Percentiles rank a stretch among this genome's conserved stretches.
These are phyloP conservation scores for Phaeosphaeria sp. DNA, from an alignment of 2,329 filamentous ascomycete genomes.

Conservation along the genomic window DNA sequence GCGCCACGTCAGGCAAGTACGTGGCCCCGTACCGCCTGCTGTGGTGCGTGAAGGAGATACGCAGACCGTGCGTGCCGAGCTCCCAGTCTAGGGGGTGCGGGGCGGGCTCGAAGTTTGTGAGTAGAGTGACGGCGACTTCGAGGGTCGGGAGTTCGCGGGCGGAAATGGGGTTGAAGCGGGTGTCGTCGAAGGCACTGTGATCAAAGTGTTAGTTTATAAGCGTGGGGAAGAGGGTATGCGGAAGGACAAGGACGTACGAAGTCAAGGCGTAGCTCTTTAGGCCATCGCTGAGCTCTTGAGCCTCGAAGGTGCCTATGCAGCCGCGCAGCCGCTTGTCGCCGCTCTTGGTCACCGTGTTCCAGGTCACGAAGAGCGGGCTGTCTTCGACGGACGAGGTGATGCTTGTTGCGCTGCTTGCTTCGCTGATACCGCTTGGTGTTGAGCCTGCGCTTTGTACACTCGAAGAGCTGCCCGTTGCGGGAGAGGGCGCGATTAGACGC, in stretches of 20 bases:
- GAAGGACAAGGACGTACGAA: conserved; percentile 60
- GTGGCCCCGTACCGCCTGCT: conserved; percentile 80
- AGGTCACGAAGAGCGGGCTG: conserved; percentile 89
- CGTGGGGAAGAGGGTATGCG: background rate
- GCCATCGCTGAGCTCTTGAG: conserved; percentile 74
- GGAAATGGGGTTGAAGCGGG: conserved; percentile 66
- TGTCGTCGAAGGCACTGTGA: conserved; percentile 67
- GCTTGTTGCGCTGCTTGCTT: conserved; percentile 56
- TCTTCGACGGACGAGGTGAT: conserved; percentile 36
- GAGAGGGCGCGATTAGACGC: conserved; percentile 51
- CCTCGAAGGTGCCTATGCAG: conserved; percentile 94
- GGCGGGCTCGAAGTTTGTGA: conserved; percentile 83
- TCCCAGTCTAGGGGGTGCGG: conserved; percentile 81
- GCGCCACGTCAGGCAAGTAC: conserved; percentile 89
- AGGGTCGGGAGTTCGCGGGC: conserved; percentile 46
- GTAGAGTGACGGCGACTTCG: conserved; percentile 70
- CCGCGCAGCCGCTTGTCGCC: conserved; percentile 76
- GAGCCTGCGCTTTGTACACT: conserved; percentile 58
- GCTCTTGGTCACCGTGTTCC: conserved; percentile 75
- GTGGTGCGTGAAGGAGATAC: conserved; percentile 81
- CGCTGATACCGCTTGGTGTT: conserved; percentile 52
- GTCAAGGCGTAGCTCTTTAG: conserved; percentile 83
- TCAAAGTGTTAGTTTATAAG: background rate
- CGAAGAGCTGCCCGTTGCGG: conserved; percentile 53
- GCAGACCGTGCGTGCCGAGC: conserved; percentile 83